Percentiles rank a stretch among this genome's conserved stretches.
Conservation (phyloP, 108 stramenopile genomes). For the Parietichytrium sp. region DNA sequence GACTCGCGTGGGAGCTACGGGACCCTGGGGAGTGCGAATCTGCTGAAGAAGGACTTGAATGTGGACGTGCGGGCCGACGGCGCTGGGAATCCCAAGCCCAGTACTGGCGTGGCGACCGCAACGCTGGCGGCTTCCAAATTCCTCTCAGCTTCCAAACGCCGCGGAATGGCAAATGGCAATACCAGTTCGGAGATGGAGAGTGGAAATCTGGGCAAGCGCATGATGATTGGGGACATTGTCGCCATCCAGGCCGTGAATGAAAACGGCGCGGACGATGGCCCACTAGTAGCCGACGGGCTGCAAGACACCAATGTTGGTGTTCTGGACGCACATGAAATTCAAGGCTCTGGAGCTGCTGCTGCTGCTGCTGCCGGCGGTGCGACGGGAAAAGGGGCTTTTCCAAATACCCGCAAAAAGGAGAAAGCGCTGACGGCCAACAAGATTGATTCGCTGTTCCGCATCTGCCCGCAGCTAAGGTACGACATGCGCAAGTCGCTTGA, state of each 20-base stretch:
- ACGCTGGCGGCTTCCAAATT: conserved; percentile 4
- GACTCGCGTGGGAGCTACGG: not conserved
- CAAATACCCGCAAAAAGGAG: too few species aligned
- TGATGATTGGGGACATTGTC: not conserved
- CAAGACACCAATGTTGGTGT: not conserved
- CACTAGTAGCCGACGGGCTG: not conserved
- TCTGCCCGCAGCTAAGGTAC: conserved; percentile 27
- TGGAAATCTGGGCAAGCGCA: not conserved
- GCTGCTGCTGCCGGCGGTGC: not conserved
- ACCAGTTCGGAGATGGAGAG: not conserved
- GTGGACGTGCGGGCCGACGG: not conserved
- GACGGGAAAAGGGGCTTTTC: not conserved
- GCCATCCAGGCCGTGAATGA: not conserved
- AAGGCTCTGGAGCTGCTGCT: not conserved
- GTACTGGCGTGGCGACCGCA: not conserved
- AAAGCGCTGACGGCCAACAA: not conserved
- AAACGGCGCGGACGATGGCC: conserved; percentile 2
- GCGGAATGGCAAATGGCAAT: not conserved
- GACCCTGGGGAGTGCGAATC: not conserved
- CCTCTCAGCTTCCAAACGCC: not conserved
- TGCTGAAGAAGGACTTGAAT: not conserved
- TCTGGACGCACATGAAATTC: not conserved
- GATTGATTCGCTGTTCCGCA: conserved; percentile 4
- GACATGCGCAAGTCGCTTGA: not conserved
- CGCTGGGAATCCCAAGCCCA: not conserved